A percentile compares a stretch with the other conserved stretches of the same genome.
Conservation (phyloP, 441 rosid genomes). For the Brassica balearica region DNA sequence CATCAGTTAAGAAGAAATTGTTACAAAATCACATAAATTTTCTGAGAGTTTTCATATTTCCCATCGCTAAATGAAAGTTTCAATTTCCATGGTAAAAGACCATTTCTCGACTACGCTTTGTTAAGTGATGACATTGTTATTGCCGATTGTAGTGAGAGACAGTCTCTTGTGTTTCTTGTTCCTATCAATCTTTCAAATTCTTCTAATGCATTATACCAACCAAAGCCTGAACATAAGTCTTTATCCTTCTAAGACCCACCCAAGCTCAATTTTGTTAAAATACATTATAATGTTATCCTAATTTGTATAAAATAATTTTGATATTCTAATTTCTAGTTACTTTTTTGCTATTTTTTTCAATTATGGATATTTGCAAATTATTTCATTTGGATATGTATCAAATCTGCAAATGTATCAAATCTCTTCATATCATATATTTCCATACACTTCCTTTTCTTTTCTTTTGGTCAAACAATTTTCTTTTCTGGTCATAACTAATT, state of each 20-base stretch:
- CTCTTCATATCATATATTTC: conserved; percentile 1
- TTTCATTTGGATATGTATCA: neutral
- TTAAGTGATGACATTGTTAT: no score
- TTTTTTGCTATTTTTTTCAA: neutral
- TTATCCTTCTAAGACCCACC: neutral
- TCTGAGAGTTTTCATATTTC: no score
- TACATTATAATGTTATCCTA: neutral
- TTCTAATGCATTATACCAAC: neutral
- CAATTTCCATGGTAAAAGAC: no score
- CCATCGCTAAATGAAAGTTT: no score
- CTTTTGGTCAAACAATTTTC: conserved; percentile 2
- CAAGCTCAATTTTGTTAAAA: neutral
- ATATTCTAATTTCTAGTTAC: neutral
- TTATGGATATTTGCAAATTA: neutral
- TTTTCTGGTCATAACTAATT: neutral
- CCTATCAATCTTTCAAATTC: neutral
- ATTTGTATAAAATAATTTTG: neutral
- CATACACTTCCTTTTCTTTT: neutral
- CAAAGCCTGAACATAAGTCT: neutral
- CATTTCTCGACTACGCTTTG: no score
- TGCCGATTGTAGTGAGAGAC: neutral
- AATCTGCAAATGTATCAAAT: neutral
- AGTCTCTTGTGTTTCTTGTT: neutral
- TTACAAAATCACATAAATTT: no score
- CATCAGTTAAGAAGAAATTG: no score